A percentile compares a stretch with the other conserved stretches of the same genome.
Evolutionary conservation across 2,329 filamentous ascomycete species (phyloP).

Genomic region (Phialocephala sp.): DNA sequence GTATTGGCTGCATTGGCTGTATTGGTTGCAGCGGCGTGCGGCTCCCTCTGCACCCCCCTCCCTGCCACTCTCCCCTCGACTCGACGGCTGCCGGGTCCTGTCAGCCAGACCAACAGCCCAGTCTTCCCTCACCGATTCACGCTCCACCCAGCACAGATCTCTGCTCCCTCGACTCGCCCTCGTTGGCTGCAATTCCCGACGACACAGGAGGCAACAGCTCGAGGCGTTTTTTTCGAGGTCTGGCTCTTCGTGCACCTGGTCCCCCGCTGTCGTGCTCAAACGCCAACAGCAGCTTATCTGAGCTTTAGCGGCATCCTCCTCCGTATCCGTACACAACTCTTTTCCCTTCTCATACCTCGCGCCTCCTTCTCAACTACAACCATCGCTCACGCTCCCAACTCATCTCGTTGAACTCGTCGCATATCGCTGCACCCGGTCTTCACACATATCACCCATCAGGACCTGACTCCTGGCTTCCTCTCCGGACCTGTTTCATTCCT

Average conservation of each 20-base stretch:
- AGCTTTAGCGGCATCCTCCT: background rate
- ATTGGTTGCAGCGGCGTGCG: background rate
- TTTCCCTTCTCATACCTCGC: constrained; percentile 7
- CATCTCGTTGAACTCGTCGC: constrained; percentile 3
- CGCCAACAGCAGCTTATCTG: constrained; percentile 15
- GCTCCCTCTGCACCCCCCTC: background rate
- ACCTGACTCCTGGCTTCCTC: background rate
- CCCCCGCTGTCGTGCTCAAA: background rate
- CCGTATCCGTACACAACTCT: background rate
- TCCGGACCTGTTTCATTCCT: constrained; percentile 5
- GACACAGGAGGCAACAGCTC: constrained; percentile 12
- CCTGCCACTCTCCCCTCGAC: background rate
- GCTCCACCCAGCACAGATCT: background rate
- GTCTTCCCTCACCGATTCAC: background rate
- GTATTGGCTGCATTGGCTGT: background rate
- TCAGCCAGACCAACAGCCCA: constrained; percentile 9
- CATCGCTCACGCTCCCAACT: background rate
- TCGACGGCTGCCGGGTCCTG: background rate
- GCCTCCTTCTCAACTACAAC: constrained; percentile 4
- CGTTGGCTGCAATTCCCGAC: constrained; percentile 12
- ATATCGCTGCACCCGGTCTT: constrained; percentile 2
- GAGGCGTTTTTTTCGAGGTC: constrained; percentile 12
- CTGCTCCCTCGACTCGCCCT: background rate
- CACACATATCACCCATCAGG: background rate
- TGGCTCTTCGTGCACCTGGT: constrained; percentile 4